Base-by-base conservation (phyloP, 2,329 filamentous ascomycete genomes). In the Colletotrichum costaricense region DNA sequence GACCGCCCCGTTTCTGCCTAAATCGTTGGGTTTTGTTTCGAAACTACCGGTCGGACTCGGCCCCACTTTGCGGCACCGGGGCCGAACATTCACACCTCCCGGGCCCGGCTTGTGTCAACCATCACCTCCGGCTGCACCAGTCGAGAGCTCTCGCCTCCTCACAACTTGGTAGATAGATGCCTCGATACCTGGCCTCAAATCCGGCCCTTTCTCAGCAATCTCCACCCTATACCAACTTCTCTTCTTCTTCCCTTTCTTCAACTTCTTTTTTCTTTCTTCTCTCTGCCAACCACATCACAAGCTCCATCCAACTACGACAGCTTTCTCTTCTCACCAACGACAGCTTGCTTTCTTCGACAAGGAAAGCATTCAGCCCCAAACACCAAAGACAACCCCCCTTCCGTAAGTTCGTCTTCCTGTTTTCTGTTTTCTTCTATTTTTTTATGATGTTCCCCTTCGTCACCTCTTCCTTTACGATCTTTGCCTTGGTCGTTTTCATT, bases 51-150 rank as follows among this genome's bases (percentile, higher is more conserved):
- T 2, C 4, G 24, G n/a, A 22, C 9, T 16, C 52, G 24, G 69
- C 22, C 52, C 65, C 69, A 69, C 42, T 54, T 7, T 54, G 22
- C 69, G 49, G 69, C 24, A 33, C 69, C 35, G 28, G 16, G 54
- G 9, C 69, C 24, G 58, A n/a, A 2, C 19, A 56, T 63, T 63
- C 58, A 72, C 14, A 14, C 57, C 22, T 33, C 52, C 65, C 49
- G 14, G 11, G 26, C 65, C 12, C 69, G 30, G 52, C 54, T 24
- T 35, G 46, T 4, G 26, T 7, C 19, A 19, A 24, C 22, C 33
- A 30, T 33, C 63, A 16, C 22, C 9, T 19, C 52, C 6, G 33
- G 16, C n/a, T 30, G 14, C 24, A 57, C 8, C 11, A 19, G 6
- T 28, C n/a, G 14, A 22, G n/a, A 14, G 2, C 16, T 42, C 26